These are phyloP conservation scores for Porcisia deanei DNA, from an alignment of 208 protist species.

Conservation along the genomic window DNA sequence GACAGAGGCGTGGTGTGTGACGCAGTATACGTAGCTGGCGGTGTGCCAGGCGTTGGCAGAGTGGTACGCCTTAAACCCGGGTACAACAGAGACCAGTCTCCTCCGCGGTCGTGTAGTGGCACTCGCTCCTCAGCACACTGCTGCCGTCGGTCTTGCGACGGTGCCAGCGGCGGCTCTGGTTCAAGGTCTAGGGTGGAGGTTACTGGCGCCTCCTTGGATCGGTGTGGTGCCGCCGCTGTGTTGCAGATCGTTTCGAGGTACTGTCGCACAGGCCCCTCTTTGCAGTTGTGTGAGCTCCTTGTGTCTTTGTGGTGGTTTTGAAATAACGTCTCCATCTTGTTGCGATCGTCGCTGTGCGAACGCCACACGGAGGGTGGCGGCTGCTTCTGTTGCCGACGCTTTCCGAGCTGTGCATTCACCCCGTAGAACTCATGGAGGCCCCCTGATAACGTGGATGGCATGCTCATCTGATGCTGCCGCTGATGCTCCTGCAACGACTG, in stretches of 20 bases:
- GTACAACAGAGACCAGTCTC: neutral
- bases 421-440: neutral
- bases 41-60: neutral
- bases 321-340: neutral
- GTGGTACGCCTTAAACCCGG: neutral
- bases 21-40: neutral
- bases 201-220: neutral
- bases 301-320: neutral
- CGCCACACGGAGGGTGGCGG: neutral
- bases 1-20: neutral
- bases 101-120: neutral
- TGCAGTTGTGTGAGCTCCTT: neutral
- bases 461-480: neutral
- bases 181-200: neutral
- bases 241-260: neutral
- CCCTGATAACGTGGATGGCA: constrained; percentile 3
- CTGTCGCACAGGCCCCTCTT: neutral
- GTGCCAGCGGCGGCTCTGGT: neutral
- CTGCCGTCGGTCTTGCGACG: neutral
- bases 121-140: neutral
- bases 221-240: neutral
- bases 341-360: neutral
- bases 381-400: neutral
- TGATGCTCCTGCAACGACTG: neutral
- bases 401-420: neutral